phyloP scores from a whole-genome alignment of 1,139 yeast genomes.

The Petasospora fabianii region DNA sequence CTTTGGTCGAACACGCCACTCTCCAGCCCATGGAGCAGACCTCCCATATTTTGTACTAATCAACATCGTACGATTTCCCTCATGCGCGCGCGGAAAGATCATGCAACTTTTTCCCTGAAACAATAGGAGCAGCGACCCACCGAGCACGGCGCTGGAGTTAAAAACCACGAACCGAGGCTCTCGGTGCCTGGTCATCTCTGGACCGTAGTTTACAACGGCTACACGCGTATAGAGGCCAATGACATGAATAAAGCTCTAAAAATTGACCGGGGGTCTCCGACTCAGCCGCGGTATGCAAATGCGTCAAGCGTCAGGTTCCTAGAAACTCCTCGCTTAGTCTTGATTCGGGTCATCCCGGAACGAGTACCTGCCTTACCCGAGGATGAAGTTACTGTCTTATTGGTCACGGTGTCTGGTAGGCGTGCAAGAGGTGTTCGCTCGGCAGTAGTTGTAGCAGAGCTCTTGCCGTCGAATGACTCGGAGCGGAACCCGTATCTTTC shows the following conservation, averaged over 20 bases:
- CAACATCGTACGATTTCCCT: conserved; percentile 9
- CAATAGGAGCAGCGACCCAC: too few species aligned
- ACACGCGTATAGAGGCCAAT: too few species aligned
- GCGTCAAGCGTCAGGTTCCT: conserved; percentile 19
- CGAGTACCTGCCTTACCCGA: not conserved
- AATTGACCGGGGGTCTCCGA: not conserved
- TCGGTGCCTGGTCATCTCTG: too few species aligned
- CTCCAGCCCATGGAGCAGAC: conserved; percentile 1
- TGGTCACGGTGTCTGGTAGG: not conserved
- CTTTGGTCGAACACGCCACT: not conserved
- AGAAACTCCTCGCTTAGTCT: conserved; percentile 6
- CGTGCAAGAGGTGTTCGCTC: conserved; percentile 1
- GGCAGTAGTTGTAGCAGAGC: too few species aligned
- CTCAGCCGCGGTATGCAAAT: conserved; percentile 19
- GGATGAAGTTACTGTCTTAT: not conserved
- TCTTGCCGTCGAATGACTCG: too few species aligned
- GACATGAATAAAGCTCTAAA: not conserved
- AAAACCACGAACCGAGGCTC: too few species aligned
- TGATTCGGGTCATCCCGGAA: conserved; percentile 1
- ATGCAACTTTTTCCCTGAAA: conserved; percentile 3
- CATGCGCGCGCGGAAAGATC: conserved; percentile 2
- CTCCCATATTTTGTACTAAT: conserved; percentile 2
- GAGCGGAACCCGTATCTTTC: conserved; percentile 21
- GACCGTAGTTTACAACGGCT: too few species aligned
- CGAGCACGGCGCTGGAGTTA: too few species aligned